Evolutionary conservation across 2,329 filamentous ascomycete species (phyloP), one percentile per base, ranked within the genome.

Genomic region (Didymella pomorum): DNA sequence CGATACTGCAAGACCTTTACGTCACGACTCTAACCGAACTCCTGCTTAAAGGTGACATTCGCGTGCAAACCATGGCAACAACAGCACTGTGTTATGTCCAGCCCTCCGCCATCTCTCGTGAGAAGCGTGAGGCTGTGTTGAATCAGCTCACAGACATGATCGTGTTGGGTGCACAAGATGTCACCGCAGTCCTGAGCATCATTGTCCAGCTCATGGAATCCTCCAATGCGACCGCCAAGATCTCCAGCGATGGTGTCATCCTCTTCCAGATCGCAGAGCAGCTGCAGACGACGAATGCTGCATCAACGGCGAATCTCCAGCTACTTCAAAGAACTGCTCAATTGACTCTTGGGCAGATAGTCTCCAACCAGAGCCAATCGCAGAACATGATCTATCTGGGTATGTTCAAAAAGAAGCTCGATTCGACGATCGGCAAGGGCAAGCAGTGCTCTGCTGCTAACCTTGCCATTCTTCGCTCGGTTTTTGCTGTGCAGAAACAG

Each of bases 201-300:
- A 67, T 75, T 63, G 63, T 61, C 8, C 68, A 70, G 47, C 61
- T 78, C 9, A 76, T 77, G 70, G 62, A 71, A 28, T 60, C 70
- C 6, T 69, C 76, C 2, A 78, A 78, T 53, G 70, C 75, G 14
- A 76, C 70, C 6, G 71, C 75, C 11, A 74, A 71, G 26, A 52
- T 78, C 1, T 72, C 70, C 4, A 70, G 66, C 5, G 62, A 75
- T 18, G 66, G 66, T 11, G 49, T 49, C 3, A 35, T 63, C 1
- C 48, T 75, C 16, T 76, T 74, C 49, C 56, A 69, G n/a, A 62
- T 75, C 11, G 68, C 71, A 1, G 61, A 71, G n/a, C 60, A 63
- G 12, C 39, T 76, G 21, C 66, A 71, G 35, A 56, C 61, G 7
- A 55, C 60, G 1, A 44, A 63, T 0, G 10, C 58, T 4, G 66